These are phyloP conservation scores for Physaria fendleri DNA, from an alignment of 345 rosid genomes.

Conservation along the genomic window DNA sequence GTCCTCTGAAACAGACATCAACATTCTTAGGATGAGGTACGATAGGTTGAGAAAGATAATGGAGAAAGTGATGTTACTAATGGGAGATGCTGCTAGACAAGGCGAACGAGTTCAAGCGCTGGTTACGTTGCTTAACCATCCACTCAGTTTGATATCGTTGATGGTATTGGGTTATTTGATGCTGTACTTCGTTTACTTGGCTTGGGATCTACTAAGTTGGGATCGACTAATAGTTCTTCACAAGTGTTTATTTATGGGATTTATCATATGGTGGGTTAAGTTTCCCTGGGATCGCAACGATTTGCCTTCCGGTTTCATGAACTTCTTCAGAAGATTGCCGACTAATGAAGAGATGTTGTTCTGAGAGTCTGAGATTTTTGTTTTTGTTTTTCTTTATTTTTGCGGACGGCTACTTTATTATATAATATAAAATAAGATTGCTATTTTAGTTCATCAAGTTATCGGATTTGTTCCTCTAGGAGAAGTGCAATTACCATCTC, in stretches of 20 bases:
- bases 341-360: background rate
- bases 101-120: background rate
- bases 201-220: background rate
- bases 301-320: background rate
- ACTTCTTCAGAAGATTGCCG: constrained; percentile 21
- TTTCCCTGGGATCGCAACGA: background rate
- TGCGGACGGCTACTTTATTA: too few relatives aligned
- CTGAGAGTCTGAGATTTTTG: too few relatives aligned
- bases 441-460: too few relatives aligned
- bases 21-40: background rate
- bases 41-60: background rate
- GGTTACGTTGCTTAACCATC: too few relatives aligned
- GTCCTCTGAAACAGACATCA: background rate
- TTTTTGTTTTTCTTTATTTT: too few relatives aligned
- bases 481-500: constrained; percentile 90
- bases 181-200: background rate
- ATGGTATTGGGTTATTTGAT: background rate
- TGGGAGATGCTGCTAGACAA: constrained; percentile 1
- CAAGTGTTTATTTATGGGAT: background rate
- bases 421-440: too few relatives aligned
- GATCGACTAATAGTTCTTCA: background rate
- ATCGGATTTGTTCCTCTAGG: too few relatives aligned
- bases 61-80: background rate
- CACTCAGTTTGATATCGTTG: background rate
- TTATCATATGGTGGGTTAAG: background rate